Evolutionary conservation across 352 stramenopile species (phyloP).

Genomic region (Phytophthora pinifolia): DNA sequence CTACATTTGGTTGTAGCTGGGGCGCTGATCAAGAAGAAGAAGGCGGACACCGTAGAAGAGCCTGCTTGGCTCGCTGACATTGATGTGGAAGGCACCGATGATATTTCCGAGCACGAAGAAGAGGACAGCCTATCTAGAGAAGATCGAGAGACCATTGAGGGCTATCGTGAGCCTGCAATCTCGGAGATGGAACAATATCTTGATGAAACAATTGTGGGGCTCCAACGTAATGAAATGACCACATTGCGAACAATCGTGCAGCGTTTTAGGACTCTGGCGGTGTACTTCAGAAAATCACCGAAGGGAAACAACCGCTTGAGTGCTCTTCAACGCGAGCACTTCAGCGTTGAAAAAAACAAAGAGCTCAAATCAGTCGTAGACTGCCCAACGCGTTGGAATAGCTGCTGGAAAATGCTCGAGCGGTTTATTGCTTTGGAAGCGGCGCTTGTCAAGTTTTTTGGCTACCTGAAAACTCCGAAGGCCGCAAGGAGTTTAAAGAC

Average conservation of each 20-base stretch:
- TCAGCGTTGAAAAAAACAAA: background rate
- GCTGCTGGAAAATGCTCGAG: slow-evolving; percentile 10
- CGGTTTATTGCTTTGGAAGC: background rate
- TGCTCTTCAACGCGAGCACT: background rate
- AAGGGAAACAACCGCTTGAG: slow-evolving; percentile 4
- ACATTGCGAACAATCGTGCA: slow-evolving; percentile 13
- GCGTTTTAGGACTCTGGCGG: slow-evolving; percentile 9
- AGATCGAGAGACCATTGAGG: slow-evolving; percentile 3
- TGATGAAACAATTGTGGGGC: background rate
- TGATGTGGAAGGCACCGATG: background rate
- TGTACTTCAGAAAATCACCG: slow-evolving; percentile 18
- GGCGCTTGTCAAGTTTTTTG: background rate
- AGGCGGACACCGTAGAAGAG: background rate
- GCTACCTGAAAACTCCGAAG: background rate
- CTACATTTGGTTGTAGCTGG: slow-evolving; percentile 10
- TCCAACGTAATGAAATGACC: slow-evolving; percentile 3
- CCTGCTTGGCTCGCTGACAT: background rate
- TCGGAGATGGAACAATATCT: slow-evolving; percentile 6
- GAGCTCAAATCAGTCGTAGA: background rate
- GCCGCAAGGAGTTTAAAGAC: slow-evolving; percentile 6
- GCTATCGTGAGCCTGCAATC: background rate
- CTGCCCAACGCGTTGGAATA: slow-evolving; percentile 12
- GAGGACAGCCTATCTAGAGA: slow-evolving; percentile 4
- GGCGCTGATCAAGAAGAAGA: slow-evolving; percentile 5
- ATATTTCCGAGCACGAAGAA: slow-evolving; percentile 1